A percentile compares a stretch with the other conserved stretches of the same genome.
These are phyloP conservation scores for Teratosphaeria gauchensis DNA, from an alignment of 2,329 filamentous ascomycete genomes.

Conservation along the genomic window DNA sequence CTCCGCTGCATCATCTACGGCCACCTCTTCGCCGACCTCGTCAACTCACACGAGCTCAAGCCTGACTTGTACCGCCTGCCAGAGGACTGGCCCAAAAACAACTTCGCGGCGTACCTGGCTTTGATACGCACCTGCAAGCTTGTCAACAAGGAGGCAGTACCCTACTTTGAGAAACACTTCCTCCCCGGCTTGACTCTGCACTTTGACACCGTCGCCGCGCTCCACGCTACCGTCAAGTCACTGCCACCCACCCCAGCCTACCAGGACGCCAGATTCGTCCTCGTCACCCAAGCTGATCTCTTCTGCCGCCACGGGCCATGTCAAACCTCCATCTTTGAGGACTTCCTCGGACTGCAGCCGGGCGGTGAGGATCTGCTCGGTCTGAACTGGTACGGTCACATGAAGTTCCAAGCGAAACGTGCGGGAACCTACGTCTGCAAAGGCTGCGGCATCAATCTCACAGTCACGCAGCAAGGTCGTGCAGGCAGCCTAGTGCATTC, in stretches of 20 bases:
- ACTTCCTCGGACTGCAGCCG: background rate
- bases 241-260: background rate
- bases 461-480: background rate
- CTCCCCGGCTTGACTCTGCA: background rate
- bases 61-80: background rate
- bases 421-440: background rate
- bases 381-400: background rate
- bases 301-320: background rate
- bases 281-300: background rate
- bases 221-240: background rate
- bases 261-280: background rate
- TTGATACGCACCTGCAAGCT: conserved; percentile 1
- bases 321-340: background rate
- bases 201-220: background rate
- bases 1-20: background rate
- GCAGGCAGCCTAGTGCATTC: background rate
- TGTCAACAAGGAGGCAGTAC: background rate
- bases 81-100: background rate
- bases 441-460: background rate
- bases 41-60: background rate
- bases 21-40: background rate
- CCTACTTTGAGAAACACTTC: background rate
- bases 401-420: background rate
- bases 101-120: background rate
- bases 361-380: background rate